Percentiles rank a stretch among this genome's conserved stretches.
Conservation (phyloP, 306 rosid genomes). For the Pueraria montana region DNA sequence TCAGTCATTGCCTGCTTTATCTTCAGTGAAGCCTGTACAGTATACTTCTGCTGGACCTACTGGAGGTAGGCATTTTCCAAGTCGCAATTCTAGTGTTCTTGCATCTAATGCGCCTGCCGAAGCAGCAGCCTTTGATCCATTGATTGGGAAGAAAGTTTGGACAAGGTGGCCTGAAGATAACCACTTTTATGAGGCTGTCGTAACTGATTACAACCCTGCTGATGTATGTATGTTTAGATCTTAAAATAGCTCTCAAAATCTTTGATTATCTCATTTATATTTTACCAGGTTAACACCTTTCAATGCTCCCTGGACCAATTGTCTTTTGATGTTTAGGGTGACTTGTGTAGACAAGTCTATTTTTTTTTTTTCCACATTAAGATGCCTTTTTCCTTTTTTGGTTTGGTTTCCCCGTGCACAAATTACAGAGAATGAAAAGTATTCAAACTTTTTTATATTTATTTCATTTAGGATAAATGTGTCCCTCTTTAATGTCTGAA, state of each 20-base stretch:
- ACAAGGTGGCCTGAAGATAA: constrained; percentile 98
- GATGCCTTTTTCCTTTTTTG: neutral
- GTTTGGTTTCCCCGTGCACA: constrained; percentile 14
- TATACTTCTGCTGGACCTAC: constrained; percentile 65
- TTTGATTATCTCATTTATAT: neutral
- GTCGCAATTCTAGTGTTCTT: constrained; percentile 67
- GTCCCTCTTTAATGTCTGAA: neutral
- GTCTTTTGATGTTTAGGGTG: neutral
- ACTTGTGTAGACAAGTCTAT: neutral
- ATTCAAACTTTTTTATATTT: neutral
- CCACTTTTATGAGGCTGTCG: constrained; percentile 90
- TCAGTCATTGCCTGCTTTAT: constrained; percentile 68
- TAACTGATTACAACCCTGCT: constrained; percentile 76
- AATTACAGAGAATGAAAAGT: constrained; percentile 13
- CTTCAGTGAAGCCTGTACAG: constrained; percentile 66
- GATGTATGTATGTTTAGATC: constrained; percentile 78
- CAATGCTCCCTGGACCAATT: neutral
- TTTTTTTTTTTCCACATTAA: neutral
- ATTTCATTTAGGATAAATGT: constrained; percentile 5
- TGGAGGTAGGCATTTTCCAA: constrained; percentile 64
- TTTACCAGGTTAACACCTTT: constrained; percentile 1
- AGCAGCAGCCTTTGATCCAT: constrained; percentile 61
- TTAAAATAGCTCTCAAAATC: constrained; percentile 3
- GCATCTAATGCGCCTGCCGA: constrained; percentile 63
- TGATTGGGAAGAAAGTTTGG: constrained; percentile 92